These are phyloP conservation scores for Saccharomyces hybrid DNA, from an alignment of 1,139 yeast genomes.

Conservation along the genomic window DNA sequence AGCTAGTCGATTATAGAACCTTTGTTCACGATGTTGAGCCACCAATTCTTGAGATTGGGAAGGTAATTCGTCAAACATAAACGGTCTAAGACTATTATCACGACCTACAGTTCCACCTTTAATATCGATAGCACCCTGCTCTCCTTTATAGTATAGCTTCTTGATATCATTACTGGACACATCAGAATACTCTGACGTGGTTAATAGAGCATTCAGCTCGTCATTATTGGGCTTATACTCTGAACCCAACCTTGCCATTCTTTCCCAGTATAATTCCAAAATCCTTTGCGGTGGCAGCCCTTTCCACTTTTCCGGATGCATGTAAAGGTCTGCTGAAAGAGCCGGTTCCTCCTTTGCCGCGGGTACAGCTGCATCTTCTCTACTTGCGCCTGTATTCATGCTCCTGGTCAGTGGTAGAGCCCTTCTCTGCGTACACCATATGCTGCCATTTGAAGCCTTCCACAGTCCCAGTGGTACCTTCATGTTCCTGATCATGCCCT, in stretches of 20 bases:
- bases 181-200: constrained; percentile 35
- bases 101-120: constrained; percentile 26
- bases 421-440: neutral
- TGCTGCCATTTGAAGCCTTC: neutral
- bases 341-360: constrained; percentile 1
- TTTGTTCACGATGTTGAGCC: constrained; percentile 53
- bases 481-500: neutral
- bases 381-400: neutral
- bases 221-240: constrained; percentile 46
- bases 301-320: constrained; percentile 58
- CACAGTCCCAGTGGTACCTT: neutral
- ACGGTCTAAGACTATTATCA: constrained; percentile 29
- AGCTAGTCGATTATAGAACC: constrained; percentile 66
- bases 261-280: constrained; percentile 50
- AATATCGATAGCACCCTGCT: constrained; percentile 31
- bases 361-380: constrained; percentile 1
- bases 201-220: constrained; percentile 39
- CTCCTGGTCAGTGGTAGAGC: neutral
- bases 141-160: constrained; percentile 34
- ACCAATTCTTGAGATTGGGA: constrained; percentile 52
- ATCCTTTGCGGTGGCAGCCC: constrained; percentile 59
- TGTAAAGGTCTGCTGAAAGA: constrained; percentile 14
- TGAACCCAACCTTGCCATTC: constrained; percentile 50
- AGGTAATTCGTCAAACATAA: constrained; percentile 52
- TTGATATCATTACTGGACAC: constrained; percentile 29